These are phyloP conservation scores for Plasmodium reichenowi DNA, from an alignment of 169 alveolate species.

Conservation along the genomic window DNA sequence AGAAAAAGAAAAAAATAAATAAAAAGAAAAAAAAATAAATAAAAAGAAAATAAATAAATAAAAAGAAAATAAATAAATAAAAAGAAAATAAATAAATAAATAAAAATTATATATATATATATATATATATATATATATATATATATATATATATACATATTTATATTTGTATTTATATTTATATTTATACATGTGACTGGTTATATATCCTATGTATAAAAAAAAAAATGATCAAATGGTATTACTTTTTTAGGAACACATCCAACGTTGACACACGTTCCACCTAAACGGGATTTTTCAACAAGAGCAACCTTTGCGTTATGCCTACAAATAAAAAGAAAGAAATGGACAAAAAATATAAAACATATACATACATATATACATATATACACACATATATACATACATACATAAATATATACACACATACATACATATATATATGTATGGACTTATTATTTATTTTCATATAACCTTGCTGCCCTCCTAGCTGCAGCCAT, in stretches of 20 bases:
- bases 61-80: too few relatives aligned
- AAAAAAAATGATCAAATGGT: constrained; percentile 61
- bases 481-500: constrained; percentile 86
- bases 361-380: background rate
- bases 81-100: too few relatives aligned
- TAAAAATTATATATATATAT: too few relatives aligned
- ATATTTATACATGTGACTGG: background rate
- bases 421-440: background rate
- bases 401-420: background rate
- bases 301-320: constrained; percentile 90
- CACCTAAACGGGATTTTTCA: constrained; percentile 90
- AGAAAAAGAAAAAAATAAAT: too few relatives aligned
- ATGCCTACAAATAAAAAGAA: constrained; percentile 45
- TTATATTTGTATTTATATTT: background rate
- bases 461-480: constrained; percentile 42
- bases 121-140: too few relatives aligned
- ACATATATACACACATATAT: background rate
- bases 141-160: background rate
- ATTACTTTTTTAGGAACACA: constrained; percentile 96
- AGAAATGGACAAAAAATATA: background rate
- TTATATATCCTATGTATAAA: background rate
- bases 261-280: constrained; percentile 96
- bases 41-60: too few relatives aligned
- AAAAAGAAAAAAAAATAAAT: too few relatives aligned
- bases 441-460: background rate